Evolutionary conservation across 2,329 filamentous ascomycete genomes (phyloP).

Genomic region (Claviceps monticola): DNA sequence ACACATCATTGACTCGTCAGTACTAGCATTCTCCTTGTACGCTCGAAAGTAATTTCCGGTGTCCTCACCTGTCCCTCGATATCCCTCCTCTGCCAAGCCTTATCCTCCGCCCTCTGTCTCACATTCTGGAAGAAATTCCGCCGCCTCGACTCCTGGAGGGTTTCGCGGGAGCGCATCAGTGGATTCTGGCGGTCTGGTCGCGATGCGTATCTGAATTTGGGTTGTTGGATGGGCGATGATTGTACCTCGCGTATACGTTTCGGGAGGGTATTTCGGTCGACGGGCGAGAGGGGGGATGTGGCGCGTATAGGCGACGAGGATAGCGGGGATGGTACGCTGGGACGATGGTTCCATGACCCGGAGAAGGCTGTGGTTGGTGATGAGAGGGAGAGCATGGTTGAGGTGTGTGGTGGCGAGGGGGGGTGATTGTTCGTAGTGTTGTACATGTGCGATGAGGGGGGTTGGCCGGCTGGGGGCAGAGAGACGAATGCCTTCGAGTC

Average conservation of each 20-base stretch:
- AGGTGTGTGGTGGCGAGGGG: constrained; percentile 2
- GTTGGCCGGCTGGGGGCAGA: background rate
- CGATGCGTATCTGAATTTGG: constrained; percentile 36
- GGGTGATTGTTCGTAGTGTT: background rate
- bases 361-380: constrained; percentile 29
- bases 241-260: constrained; percentile 24
- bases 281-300: constrained; percentile 31
- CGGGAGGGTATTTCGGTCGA: constrained; percentile 27
- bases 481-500: background rate
- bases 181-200: constrained; percentile 49
- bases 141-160: constrained; percentile 48
- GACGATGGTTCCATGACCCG: constrained; percentile 30
- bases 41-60: background rate
- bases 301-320: constrained; percentile 45
- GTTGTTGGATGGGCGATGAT: constrained; percentile 29
- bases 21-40: background rate
- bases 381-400: constrained; percentile 28
- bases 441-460: background rate
- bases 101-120: constrained; percentile 45
- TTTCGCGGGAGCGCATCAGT: constrained; percentile 44
- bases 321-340: constrained; percentile 39
- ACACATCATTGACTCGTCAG: background rate
- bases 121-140: constrained; percentile 57
- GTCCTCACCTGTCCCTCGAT: constrained; percentile 39
- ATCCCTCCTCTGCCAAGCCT: constrained; percentile 43